Evolutionary conservation across 2,329 filamentous ascomycete genomes (phyloP).

Genomic region (Aspergillus clavatus): DNA sequence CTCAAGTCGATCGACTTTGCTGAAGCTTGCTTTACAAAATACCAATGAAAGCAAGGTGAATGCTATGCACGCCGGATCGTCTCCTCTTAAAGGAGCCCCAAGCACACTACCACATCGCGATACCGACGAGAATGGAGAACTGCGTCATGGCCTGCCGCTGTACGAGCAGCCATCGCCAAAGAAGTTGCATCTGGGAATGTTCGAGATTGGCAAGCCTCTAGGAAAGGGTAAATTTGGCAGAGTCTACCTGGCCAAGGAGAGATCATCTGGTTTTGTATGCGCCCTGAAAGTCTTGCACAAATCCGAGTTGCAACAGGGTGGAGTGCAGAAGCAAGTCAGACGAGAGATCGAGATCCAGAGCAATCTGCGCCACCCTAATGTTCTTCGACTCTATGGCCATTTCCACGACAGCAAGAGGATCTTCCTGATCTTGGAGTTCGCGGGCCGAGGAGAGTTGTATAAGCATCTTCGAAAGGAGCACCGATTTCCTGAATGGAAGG

Average conservation of each 20-base stretch:
- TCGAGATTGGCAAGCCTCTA: slow-evolving; percentile 81
- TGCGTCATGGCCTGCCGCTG: slow-evolving; percentile 40
- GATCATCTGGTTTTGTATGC: slow-evolving; percentile 74
- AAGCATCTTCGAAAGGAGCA: slow-evolving; percentile 76
- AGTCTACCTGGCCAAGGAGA: slow-evolving; percentile 78
- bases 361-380: slow-evolving; percentile 80
- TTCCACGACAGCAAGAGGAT: slow-evolving; percentile 87
- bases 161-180: slow-evolving; percentile 54
- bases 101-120: slow-evolving; percentile 32
- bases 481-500: slow-evolving; percentile 79
- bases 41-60: slow-evolving; percentile 61
- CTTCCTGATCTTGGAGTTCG: slow-evolving; percentile 82
- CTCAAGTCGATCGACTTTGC: slow-evolving; percentile 69
- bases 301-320: slow-evolving; percentile 71
- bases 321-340: slow-evolving; percentile 80
- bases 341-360: slow-evolving; percentile 88
- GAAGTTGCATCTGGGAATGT: slow-evolving; percentile 85
- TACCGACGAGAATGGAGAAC: slow-evolving; percentile 46
- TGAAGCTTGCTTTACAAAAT: slow-evolving; percentile 79
- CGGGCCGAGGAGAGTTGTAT: slow-evolving; percentile 80
- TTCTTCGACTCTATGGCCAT: slow-evolving; percentile 76
- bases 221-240: slow-evolving; percentile 85
- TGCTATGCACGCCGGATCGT: slow-evolving; percentile 51
- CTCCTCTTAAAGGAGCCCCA: slow-evolving; percentile 58
- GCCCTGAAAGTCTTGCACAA: slow-evolving; percentile 85